Base-by-base conservation (phyloP, 2,329 filamentous ascomycete genomes). In the Colletotrichum karsti region DNA sequence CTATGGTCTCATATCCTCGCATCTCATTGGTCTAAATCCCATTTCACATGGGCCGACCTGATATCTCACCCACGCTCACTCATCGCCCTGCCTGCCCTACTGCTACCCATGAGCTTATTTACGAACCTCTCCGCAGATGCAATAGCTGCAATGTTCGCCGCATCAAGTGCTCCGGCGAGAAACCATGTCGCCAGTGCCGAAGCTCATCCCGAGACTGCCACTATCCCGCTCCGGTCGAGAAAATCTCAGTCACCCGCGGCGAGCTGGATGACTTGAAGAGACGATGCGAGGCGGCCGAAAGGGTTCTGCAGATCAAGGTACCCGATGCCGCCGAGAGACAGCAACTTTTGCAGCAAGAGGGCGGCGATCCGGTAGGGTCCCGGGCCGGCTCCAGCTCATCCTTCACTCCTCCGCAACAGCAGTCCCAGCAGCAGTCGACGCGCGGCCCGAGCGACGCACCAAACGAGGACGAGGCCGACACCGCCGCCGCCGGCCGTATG, bases 121-220 rank as follows among this genome's bases (percentile, higher is more conserved):
- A 57, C 63, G 37, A 54, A 48, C 46, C 13, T 57, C 7, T 48
- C n/a, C 26, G 18, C 66, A 86, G 84, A 64, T 87, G 85, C 78
- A 87, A 87, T 72, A 81, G 77, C 73, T 87, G 85, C 77, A 87
- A 87, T 75, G 73, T 85, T 50, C 82, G 84, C 48, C 81, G 85
- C 64, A 83, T 85, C 73, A 86, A 84, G 71, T 87, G 85, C 74
- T 85, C 83, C 12, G 85, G 85, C 50, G 80, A 84, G 4, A 75
- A 72, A n/a, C 85, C 85, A 0, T 87, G 85, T 72, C 73, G 74
- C 42, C 82, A 85, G 69, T 87, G 85, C 71, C 71, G 73, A 24
- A 77, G 77, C 37, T 76, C 81, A 30, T 78, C 80, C 33, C 78
- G 85, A 63, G 80, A 83, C 9, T 87, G 85, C 73, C 70, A 81